phyloP scores from a whole-genome alignment of 345 rosid genomes.

The Hypericum androsaemum region DNA sequence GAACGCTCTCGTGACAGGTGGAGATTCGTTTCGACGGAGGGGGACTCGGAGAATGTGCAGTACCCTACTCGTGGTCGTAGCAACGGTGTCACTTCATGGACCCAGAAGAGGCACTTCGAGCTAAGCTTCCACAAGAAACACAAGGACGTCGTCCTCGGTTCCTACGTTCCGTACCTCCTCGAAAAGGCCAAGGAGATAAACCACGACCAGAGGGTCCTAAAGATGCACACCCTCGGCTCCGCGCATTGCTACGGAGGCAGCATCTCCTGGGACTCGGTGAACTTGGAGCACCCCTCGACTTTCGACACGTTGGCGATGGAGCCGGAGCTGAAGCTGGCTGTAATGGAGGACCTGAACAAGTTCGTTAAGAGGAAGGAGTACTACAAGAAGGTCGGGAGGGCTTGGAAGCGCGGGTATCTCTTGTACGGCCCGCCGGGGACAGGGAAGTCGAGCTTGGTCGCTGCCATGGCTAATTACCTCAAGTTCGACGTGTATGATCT shows the following conservation, averaged over 20 bases:
- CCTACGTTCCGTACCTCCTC: conserved; percentile 36
- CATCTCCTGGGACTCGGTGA: conserved; percentile 38
- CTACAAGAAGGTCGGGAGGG: conserved; percentile 49
- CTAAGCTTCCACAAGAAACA: conserved; percentile 40
- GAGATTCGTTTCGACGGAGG: conserved; percentile 25
- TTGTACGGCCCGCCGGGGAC: conserved; percentile 74
- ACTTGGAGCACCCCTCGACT: conserved; percentile 56
- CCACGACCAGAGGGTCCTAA: conserved; percentile 31
- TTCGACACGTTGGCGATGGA: conserved; percentile 68
- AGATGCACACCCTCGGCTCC: conserved; percentile 36
- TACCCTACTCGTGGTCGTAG: conserved; percentile 1
- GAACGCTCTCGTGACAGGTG: conserved; percentile 20
- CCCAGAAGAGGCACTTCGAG: conserved; percentile 28
- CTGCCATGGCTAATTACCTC: conserved; percentile 65
- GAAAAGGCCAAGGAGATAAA: conserved; percentile 19
- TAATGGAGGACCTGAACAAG: conserved; percentile 45
- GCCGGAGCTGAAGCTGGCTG: conserved; percentile 24
- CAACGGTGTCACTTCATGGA: not conserved
- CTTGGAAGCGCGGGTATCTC: conserved; percentile 72
- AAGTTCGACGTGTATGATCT: conserved; percentile 57
- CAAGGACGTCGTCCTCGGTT: conserved; percentile 32
- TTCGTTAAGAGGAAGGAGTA: conserved; percentile 47
- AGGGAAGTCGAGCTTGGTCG: conserved; percentile 63
- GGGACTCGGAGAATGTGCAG: conserved; percentile 11
- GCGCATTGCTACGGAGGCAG: not conserved